Evolutionary conservation across 2,329 filamentous ascomycete species (phyloP).

Genomic region (Ophiostoma sp.): DNA sequence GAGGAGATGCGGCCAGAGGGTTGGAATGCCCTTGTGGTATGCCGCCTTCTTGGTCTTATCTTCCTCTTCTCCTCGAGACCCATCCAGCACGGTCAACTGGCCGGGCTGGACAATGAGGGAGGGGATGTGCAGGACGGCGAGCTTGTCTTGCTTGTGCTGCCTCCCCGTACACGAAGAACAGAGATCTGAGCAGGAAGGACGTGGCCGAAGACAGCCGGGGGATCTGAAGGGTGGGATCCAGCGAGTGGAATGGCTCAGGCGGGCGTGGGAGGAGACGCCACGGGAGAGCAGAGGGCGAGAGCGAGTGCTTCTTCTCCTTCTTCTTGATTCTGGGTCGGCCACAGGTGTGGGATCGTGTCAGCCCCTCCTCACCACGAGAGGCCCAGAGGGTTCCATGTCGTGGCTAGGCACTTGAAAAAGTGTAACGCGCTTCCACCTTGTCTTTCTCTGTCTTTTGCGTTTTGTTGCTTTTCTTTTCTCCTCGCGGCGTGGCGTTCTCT

Average conservation of each 20-base stretch:
- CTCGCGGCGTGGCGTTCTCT: neutral
- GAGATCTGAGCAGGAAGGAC: constrained; percentile 34
- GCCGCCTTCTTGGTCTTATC: neutral
- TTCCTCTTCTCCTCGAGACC: neutral
- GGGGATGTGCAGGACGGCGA: neutral
- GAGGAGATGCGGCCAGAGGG: neutral
- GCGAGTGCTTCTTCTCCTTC: neutral
- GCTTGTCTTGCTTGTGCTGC: constrained; percentile 2
- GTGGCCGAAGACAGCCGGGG: neutral
- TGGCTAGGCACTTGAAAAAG: neutral
- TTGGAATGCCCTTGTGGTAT: too few species aligned
- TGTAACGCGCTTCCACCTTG: neutral
- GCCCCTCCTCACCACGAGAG: neutral
- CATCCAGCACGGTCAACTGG: neutral
- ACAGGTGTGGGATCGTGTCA: neutral
- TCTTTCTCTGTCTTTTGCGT: neutral
- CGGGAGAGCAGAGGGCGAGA: neutral
- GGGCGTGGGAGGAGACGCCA: neutral
- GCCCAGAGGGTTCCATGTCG: neutral
- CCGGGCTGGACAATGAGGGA: neutral
- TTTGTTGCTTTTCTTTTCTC: neutral
- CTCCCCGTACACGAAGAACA: constrained; percentile 30
- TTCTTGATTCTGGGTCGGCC: constrained; percentile 1
- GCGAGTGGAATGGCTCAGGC: neutral
- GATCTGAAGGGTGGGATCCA: neutral